These are phyloP conservation scores for Begonia loranthoides DNA, from an alignment of 306 rosid species.

Conservation along the genomic window DNA sequence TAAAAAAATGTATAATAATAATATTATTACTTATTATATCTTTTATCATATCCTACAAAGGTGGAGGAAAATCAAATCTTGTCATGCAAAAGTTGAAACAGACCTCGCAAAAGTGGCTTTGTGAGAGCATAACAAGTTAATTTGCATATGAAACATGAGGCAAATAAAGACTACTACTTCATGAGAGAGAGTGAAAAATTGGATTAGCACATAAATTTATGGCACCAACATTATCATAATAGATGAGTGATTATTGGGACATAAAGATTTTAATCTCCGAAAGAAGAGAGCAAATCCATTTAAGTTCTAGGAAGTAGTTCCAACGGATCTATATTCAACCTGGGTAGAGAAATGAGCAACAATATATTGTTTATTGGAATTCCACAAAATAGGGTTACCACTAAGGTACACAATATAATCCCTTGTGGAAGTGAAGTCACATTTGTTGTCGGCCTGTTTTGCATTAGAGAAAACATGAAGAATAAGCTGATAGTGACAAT, in stretches of 20 bases:
- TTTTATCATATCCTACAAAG: too few species aligned
- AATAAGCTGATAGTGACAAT: too few species aligned
- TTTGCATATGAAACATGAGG: not conserved
- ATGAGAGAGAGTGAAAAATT: not conserved
- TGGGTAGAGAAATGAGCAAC: not conserved
- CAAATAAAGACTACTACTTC: too few species aligned
- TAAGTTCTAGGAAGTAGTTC: not conserved
- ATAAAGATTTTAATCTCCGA: too few species aligned
- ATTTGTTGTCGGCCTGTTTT: not conserved
- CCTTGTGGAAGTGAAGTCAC: conserved; percentile 1
- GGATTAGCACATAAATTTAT: too few species aligned
- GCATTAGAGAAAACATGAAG: not conserved
- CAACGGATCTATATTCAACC: not conserved
- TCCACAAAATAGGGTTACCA: not conserved
- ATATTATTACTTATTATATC: too few species aligned
- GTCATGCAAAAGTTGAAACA: too few species aligned
- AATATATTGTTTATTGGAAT: conserved; percentile 2
- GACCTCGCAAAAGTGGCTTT: too few species aligned
- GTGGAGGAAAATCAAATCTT: too few species aligned
- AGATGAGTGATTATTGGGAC: too few species aligned
- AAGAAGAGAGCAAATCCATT: not conserved
- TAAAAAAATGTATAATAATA: too few species aligned
- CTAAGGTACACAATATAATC: conserved; percentile 1
- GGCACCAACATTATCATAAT: too few species aligned
- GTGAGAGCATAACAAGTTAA: conserved; percentile 1